Base-by-base conservation (phyloP, 2,329 filamentous ascomycete species). In the Ophiostoma perfectum region DNA sequence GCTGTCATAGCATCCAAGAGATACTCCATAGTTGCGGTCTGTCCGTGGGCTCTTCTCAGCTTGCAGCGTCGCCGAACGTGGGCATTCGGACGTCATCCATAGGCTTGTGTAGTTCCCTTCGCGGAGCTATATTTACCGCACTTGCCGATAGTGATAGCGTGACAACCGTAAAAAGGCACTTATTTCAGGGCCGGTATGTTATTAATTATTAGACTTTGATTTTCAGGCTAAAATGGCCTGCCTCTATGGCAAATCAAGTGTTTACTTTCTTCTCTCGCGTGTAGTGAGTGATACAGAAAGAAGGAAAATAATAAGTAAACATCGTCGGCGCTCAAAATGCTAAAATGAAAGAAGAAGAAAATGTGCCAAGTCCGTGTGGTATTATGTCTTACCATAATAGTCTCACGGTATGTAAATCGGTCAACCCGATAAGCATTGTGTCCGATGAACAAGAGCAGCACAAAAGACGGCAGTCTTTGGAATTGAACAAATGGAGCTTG, bases 341-440 rank as follows among this genome's bases (percentile, higher is more conserved):
- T n/a, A 16, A 5, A 47, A 14, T 12, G 12, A 47, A 27, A 14
- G 12, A 47, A 47, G 12, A n/a, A 12, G 14, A 5, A 14, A 5
- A n/a, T 55, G 49, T 55, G 49, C 49, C n/a, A 55, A 55, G 49
- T 16, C 49, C 49, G 49, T 9, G 7, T 55, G 7, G 18, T 18
- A 14, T 27, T 9, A 14, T 55, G 49, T 55, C 49, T 55, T 55
- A 55, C 49, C 49, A 11, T 55, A 55, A 55, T 55, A n/a, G 49
- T 55, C 18, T 55, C 49, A 55, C 49, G 49, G 49, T 55, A 55
- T 27, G 18, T 36, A 27, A 36, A 55, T 55, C 49, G 49, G 49
- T 8, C 49, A 55, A 18, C 27, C 49, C 55, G 55, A 60, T 60
- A 38, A 38, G 36, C 55, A 16, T 60, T 36, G 36, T 60, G 39